These are phyloP conservation scores for Nelumbo lutea DNA, from an alignment of 164 flowering plant species.

Conservation along the genomic window DNA sequence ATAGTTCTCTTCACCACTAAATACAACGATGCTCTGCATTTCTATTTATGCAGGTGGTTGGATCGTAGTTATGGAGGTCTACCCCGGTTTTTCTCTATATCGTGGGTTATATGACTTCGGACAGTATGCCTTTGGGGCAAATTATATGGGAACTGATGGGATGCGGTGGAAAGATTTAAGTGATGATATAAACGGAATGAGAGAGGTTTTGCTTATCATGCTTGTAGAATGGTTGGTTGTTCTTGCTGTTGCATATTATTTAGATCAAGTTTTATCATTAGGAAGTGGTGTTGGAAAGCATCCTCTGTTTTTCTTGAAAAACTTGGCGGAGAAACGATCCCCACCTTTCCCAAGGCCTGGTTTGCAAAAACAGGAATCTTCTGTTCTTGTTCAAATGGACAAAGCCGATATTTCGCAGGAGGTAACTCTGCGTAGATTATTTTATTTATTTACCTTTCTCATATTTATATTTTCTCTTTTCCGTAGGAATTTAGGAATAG, in stretches of 20 bases:
- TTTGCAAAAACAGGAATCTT: slow-evolving; percentile 40
- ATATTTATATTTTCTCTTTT: not conserved
- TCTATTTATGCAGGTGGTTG: slow-evolving; percentile 40
- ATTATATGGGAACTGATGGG: slow-evolving; percentile 49
- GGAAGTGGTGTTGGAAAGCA: slow-evolving; percentile 40
- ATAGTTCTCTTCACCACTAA: not conserved
- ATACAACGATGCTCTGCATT: not conserved
- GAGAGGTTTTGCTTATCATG: slow-evolving; percentile 53
- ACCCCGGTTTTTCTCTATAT: slow-evolving; percentile 69
- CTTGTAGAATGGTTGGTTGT: slow-evolving; percentile 42
- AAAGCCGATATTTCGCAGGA: slow-evolving; percentile 37
- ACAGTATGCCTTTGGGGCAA: slow-evolving; percentile 44
- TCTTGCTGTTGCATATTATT: slow-evolving; percentile 44
- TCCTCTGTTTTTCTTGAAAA: slow-evolving; percentile 45
- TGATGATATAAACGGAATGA: slow-evolving; percentile 60
- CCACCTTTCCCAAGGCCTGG: slow-evolving; percentile 33
- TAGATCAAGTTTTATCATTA: slow-evolving; percentile 53
- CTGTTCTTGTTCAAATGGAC: slow-evolving; percentile 27
- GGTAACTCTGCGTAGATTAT: slow-evolving; percentile 27
- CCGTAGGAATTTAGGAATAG: not conserved
- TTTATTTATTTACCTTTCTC: not conserved
- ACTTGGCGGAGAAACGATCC: slow-evolving; percentile 28
- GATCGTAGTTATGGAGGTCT: slow-evolving; percentile 59
- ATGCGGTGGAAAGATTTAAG: slow-evolving; percentile 61
- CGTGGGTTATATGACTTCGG: slow-evolving; percentile 75